Percentiles rank a stretch among this genome's conserved stretches.
phyloP scores from a whole-genome alignment of 176 grass and related monocot genomes.

The Ensete glaucum region DNA sequence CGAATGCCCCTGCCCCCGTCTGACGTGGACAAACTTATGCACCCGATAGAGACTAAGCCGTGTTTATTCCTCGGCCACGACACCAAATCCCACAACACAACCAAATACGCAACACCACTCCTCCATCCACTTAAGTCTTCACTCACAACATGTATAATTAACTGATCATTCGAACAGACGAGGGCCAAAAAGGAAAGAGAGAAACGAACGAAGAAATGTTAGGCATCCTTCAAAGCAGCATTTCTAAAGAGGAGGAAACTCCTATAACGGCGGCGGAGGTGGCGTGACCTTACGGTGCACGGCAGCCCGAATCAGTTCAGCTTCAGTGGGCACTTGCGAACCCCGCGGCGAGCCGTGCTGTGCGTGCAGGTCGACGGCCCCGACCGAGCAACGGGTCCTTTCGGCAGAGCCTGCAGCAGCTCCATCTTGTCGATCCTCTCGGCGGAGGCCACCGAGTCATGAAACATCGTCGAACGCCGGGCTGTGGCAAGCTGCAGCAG shows the following conservation, averaged over 20 bases:
- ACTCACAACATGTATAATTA: too few species aligned
- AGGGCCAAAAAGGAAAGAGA: too few species aligned
- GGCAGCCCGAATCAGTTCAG: not conserved
- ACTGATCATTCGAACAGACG: too few species aligned
- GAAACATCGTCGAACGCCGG: not conserved
- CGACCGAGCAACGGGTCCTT: not conserved
- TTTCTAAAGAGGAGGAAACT: not conserved
- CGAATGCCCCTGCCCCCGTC: too few species aligned
- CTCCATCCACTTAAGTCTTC: too few species aligned
- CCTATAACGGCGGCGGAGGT: not conserved
- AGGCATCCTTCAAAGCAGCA: not conserved
- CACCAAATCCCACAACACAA: too few species aligned
- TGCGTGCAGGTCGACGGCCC: slow-evolving; percentile 1
- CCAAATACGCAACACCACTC: too few species aligned
- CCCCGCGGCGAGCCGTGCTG: not conserved
- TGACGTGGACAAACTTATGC: too few species aligned
- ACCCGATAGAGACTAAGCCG: too few species aligned
- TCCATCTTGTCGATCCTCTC: not conserved
- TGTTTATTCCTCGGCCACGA: too few species aligned
- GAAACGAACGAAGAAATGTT: too few species aligned
- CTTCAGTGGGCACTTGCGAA: not conserved
- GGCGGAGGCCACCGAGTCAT: not conserved
- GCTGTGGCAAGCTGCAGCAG: not conserved
- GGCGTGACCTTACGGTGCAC: not conserved
- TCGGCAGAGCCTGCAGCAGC: not conserved